Evolutionary conservation across 306 rosid genomes (phyloP).

Genomic region (Pterocarpus santalinus): DNA sequence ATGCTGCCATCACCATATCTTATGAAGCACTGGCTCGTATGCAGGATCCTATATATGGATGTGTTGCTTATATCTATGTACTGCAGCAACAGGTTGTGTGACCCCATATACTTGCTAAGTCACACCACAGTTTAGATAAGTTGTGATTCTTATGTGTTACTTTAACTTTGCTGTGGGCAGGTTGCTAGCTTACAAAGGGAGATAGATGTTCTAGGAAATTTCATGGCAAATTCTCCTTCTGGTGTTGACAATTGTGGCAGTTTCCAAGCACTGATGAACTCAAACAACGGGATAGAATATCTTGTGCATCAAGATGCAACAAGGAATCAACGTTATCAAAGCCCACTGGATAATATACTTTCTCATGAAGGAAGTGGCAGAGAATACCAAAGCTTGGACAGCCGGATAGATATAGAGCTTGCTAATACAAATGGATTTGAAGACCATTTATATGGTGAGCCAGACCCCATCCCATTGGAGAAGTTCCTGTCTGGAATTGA

Average conservation of each 20-base stretch:
- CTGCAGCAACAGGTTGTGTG: constrained; percentile 76
- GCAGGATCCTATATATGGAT: constrained; percentile 81
- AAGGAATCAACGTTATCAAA: constrained; percentile 55
- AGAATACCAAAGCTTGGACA: constrained; percentile 46
- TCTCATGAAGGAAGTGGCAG: constrained; percentile 46
- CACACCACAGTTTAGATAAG: not conserved
- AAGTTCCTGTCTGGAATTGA: constrained; percentile 64
- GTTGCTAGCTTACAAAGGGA: constrained; percentile 85
- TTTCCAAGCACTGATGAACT: constrained; percentile 45
- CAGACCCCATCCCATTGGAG: constrained; percentile 52
- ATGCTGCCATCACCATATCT: constrained; percentile 80
- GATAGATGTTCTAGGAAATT: constrained; percentile 69
- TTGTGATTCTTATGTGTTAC: not conserved
- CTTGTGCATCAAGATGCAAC: constrained; percentile 51
- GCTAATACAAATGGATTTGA: constrained; percentile 49
- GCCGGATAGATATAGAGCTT: constrained; percentile 53
- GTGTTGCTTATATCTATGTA: constrained; percentile 80
- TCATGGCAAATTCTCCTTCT: constrained; percentile 52
- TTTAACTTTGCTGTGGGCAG: constrained; percentile 51
- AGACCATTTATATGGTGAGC: constrained; percentile 53
- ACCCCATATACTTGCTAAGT: constrained; percentile 14
- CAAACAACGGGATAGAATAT: constrained; percentile 48
- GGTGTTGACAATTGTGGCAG: constrained; percentile 45
- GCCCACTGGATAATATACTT: constrained; percentile 46
- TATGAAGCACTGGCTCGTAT: constrained; percentile 85